Percentiles rank a stretch among this genome's conserved stretches.
These are phyloP conservation scores for Hypoxylon cercidicola DNA, from an alignment of 495 filamentous ascomycete species.

Conservation along the genomic window DNA sequence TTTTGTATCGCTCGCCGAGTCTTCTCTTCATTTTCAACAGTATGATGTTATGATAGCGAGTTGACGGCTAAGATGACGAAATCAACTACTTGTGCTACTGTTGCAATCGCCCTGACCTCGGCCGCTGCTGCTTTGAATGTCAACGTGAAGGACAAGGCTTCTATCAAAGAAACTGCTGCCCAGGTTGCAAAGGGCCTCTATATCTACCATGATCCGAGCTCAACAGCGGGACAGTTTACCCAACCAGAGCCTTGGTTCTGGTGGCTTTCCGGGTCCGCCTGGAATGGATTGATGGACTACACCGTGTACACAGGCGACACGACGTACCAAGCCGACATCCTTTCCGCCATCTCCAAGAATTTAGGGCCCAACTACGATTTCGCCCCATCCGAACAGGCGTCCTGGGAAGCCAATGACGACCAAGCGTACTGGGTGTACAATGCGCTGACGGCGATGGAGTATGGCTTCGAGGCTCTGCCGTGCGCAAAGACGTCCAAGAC, in stretches of 20 bases:
- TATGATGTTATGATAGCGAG: conserved; percentile 1
- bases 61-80: conserved; percentile 35
- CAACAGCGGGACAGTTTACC: conserved; percentile 69
- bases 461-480: conserved; percentile 62
- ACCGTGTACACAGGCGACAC: conserved; percentile 82
- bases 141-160: conserved; percentile 36
- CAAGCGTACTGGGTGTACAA: conserved; percentile 88
- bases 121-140: conserved; percentile 30
- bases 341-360: conserved; percentile 75
- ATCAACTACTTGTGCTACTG: conserved; percentile 27
- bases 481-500: conserved; percentile 42
- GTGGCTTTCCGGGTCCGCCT: conserved; percentile 84
- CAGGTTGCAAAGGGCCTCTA: conserved; percentile 65
- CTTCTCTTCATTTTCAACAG: conserved; percentile 1
- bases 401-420: conserved; percentile 84
- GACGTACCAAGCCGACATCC: conserved; percentile 74
- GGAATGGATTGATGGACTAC: conserved; percentile 82
- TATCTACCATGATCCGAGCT: conserved; percentile 72
- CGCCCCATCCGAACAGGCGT: conserved; percentile 82
- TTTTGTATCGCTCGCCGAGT: not conserved
- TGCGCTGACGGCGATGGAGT: conserved; percentile 82
- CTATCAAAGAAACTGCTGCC: conserved; percentile 53
- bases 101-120: conserved; percentile 19
- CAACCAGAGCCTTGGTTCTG: conserved; percentile 81
- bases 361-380: conserved; percentile 73